These are phyloP conservation scores for Pleurotus sapidus DNA, from an alignment of 768 basidiomycete genomes.

Conservation along the genomic window DNA sequence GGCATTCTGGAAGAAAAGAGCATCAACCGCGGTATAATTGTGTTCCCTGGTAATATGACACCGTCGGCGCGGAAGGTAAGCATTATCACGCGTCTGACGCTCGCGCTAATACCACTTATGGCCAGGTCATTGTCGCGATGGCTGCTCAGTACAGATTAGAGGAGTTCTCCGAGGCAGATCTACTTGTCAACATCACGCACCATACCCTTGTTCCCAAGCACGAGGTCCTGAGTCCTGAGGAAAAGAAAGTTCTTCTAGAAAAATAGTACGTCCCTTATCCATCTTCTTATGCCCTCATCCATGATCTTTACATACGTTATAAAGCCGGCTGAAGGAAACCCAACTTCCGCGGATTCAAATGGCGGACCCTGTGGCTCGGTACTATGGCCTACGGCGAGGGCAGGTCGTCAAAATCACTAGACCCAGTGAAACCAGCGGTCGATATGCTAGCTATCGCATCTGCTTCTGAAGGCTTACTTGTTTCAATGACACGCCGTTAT, in stretches of 20 bases:
- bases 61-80: conserved; percentile 91
- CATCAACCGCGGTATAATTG: conserved; percentile 89
- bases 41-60: conserved; percentile 96
- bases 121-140: conserved; percentile 90
- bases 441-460: conserved; percentile 90
- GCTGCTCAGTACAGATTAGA: conserved; percentile 83
- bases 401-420: conserved; percentile 98
- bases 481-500: background rate
- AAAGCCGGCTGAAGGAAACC: conserved; percentile 94
- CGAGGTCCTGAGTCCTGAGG: conserved; percentile 79
- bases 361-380: conserved; percentile 96
- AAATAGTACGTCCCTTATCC: conserved; percentile 76
- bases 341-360: conserved; percentile 97
- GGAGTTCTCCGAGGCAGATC: conserved; percentile 94
- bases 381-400: conserved; percentile 93
- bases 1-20: conserved; percentile 88
- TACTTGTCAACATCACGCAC: conserved; percentile 96
- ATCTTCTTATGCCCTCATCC: conserved; percentile 9
- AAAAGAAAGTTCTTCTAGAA: conserved; percentile 83
- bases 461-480: conserved; percentile 54
- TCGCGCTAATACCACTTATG: background rate
- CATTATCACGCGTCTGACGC: background rate
- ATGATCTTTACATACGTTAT: conserved; percentile 7
- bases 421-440: conserved; percentile 94
- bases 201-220: conserved; percentile 95